Evolutionary conservation across 345 rosid genomes (phyloP).

Genomic region (Combretum micranthum): DNA sequence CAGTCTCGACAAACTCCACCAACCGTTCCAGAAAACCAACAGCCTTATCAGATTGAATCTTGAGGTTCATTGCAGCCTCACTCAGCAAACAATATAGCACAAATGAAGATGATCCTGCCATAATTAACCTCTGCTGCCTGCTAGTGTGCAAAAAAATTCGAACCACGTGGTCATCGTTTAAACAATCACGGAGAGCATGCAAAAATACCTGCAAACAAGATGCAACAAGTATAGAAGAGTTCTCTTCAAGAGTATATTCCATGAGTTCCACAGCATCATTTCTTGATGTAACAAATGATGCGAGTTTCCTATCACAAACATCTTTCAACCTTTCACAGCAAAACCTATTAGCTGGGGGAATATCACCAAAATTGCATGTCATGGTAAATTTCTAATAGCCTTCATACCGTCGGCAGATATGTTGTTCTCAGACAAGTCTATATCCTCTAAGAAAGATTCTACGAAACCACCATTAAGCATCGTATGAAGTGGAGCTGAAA

Average conservation of each 20-base stretch:
- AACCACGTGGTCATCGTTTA: conserved; percentile 59
- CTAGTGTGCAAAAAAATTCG: conserved; percentile 49
- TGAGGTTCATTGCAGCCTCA: conserved; percentile 78
- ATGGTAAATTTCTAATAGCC: conserved; percentile 49
- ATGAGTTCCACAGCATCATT: too few relatives aligned
- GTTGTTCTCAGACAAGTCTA: conserved; percentile 82
- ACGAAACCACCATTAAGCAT: conserved; percentile 90
- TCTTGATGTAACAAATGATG: too few relatives aligned
- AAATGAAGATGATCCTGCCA: conserved; percentile 72
- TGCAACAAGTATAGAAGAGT: too few relatives aligned
- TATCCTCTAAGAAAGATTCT: conserved; percentile 65
- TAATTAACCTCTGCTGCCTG: conserved; percentile 46
- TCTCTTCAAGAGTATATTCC: too few relatives aligned
- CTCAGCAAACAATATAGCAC: conserved; percentile 73
- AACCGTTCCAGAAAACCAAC: conserved; percentile 53
- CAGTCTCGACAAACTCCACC: conserved; percentile 63
- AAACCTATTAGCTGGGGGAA: too few relatives aligned
- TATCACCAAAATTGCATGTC: too few relatives aligned
- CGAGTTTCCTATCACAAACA: too few relatives aligned
- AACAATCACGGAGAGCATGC: conserved; percentile 64
- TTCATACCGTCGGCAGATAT: conserved; percentile 66
- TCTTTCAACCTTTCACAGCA: too few relatives aligned
- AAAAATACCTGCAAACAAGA: too few relatives aligned
- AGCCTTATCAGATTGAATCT: conserved; percentile 62
- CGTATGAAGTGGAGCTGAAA: too few relatives aligned